Percentiles rank a stretch among this genome's conserved stretches.
These are phyloP conservation scores for Podospora conica DNA, from an alignment of 495 filamentous ascomycete species.

Conservation along the genomic window DNA sequence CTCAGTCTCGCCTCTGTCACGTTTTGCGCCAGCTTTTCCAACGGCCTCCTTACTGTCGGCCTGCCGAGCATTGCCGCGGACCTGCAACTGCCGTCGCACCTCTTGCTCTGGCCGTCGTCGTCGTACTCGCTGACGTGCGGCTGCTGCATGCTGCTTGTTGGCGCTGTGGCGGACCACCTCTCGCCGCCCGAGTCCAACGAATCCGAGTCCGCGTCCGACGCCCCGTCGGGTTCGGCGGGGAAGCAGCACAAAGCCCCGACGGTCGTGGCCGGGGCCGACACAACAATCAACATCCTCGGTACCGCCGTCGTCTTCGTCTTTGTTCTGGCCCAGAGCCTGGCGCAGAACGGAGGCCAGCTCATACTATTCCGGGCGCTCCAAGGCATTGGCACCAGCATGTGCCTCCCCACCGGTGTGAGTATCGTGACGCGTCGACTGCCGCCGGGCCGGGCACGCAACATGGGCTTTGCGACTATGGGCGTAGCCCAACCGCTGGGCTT, in stretches of 20 bases:
- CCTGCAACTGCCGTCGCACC: conserved; percentile 30
- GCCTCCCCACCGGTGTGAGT: conserved; percentile 44
- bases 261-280: no score
- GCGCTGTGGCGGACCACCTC: conserved; percentile 47
- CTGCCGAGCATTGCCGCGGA: conserved; percentile 47
- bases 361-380: conserved; percentile 47
- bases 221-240: background rate
- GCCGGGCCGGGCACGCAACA: conserved; percentile 40
- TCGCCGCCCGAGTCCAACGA: conserved; percentile 42
- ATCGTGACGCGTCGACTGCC: conserved; percentile 36
- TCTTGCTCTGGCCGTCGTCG: conserved; percentile 48
- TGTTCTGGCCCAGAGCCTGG: conserved; percentile 41
- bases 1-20: conserved; percentile 31
- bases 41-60: conserved; percentile 41
- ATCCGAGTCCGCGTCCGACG: conserved; percentile 37
- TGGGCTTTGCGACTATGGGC: conserved; percentile 48
- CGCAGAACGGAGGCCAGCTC: conserved; percentile 39
- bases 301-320: conserved; percentile 17
- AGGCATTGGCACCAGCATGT: conserved; percentile 46
- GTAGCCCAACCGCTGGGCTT: conserved; percentile 48
- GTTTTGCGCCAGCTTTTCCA: conserved; percentile 35
- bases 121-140: conserved; percentile 41
- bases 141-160: conserved; percentile 43
- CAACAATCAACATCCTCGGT: no score
- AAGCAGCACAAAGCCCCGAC: no score